Conservation (phyloP, 2,329 filamentous ascomycete genomes). For the Aspergillus glaucus region DNA sequence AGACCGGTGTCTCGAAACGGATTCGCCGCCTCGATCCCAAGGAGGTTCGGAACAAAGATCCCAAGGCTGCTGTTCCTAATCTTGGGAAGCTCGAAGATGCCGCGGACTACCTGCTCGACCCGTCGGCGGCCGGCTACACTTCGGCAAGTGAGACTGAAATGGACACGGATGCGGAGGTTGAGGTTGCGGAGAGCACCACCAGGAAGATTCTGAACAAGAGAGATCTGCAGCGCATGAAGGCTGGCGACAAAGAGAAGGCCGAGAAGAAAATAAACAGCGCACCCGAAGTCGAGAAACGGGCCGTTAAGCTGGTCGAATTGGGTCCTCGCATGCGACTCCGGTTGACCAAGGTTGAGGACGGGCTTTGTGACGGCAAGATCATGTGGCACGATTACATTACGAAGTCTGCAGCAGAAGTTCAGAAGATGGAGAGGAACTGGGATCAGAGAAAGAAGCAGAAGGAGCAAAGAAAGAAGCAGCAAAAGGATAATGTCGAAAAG, state of each 20-base stretch:
- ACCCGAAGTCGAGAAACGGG: slow-evolving; percentile 67
- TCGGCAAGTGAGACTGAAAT: slow-evolving; percentile 88
- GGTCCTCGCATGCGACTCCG: slow-evolving; percentile 84
- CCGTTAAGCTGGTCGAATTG: slow-evolving; percentile 85
- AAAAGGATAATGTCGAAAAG: slow-evolving; percentile 83
- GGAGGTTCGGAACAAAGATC: slow-evolving; percentile 65
- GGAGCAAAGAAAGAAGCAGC: slow-evolving; percentile 70
- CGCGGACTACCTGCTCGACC: slow-evolving; percentile 86
- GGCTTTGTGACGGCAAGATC: slow-evolving; percentile 77
- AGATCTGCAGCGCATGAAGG: slow-evolving; percentile 43
- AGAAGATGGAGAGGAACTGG: slow-evolving; percentile 76
- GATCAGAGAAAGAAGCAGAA: slow-evolving; percentile 71
- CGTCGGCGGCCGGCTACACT: slow-evolving; percentile 73
- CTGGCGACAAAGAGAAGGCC: slow-evolving; percentile 39
- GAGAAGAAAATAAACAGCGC: slow-evolving; percentile 35
- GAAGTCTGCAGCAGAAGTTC: slow-evolving; percentile 72
- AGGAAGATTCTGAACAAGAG: slow-evolving; percentile 50
- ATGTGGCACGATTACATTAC: slow-evolving; percentile 97
- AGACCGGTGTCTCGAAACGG: slow-evolving; percentile 75
- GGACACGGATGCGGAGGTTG: slow-evolving; percentile 93
- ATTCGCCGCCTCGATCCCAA: slow-evolving; percentile 79
- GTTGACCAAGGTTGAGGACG: slow-evolving; percentile 93
- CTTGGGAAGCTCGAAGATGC: slow-evolving; percentile 87
- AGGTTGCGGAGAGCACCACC: slow-evolving; percentile 58
- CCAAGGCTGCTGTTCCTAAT: slow-evolving; percentile 70